A percentile compares a stretch with the other conserved stretches of the same genome.
phyloP scores from a whole-genome alignment of 257 asterid species.

The Paraleonurus japonicus region DNA sequence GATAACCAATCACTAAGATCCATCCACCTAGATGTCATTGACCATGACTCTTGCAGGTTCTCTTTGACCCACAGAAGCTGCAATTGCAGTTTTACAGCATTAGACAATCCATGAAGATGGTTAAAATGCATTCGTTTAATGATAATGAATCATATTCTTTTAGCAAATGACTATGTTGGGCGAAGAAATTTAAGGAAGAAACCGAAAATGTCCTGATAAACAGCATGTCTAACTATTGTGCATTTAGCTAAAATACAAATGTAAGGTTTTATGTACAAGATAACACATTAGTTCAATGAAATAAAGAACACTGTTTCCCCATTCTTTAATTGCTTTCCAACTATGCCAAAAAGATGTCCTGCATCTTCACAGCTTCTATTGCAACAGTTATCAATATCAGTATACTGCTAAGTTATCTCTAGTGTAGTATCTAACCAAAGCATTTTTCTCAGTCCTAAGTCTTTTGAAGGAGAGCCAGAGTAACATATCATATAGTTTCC shows the following conservation, averaged over 20 bases:
- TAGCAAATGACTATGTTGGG: background rate
- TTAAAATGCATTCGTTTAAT: background rate
- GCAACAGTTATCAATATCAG: background rate
- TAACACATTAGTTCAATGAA: background rate
- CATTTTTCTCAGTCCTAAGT: background rate
- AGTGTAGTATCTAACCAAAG: background rate
- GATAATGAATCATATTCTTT: constrained; percentile 2
- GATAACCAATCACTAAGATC: constrained; percentile 98
- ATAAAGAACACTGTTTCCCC: background rate
- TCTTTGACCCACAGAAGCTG: constrained; percentile 99
- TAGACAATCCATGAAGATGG: constrained; percentile 20
- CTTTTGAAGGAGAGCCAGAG: background rate
- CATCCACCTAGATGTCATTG: constrained; percentile 95
- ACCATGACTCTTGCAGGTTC: constrained; percentile 87
- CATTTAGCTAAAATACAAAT: background rate
- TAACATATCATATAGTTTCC: background rate
- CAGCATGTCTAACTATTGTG: background rate
- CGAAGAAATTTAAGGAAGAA: background rate
- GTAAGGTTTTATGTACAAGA: background rate
- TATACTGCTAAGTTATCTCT: background rate
- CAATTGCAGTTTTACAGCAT: constrained; percentile 32
- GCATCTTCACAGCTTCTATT: constrained; percentile 6
- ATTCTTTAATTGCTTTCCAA: constrained; percentile 14
- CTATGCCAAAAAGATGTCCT: constrained; percentile 1
- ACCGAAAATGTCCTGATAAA: background rate